Conservation (phyloP, 2,329 filamentous ascomycete genomes). For the Fusarium scirpi region DNA sequence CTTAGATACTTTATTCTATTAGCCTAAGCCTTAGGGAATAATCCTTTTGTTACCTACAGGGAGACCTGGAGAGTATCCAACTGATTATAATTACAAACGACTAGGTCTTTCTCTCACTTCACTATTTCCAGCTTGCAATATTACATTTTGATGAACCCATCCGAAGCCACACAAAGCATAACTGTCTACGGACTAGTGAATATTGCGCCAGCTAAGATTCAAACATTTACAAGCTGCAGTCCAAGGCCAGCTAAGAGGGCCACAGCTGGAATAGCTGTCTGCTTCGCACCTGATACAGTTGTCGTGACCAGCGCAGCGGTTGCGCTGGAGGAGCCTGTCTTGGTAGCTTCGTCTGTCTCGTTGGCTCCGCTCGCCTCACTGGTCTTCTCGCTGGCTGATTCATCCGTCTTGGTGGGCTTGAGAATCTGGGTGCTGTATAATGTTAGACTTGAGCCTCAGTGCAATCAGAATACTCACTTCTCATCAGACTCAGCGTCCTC, state of each 20-base stretch:
- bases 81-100: no score
- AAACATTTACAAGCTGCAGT: neutral
- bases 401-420: neutral
- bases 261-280: neutral
- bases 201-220: rapidly evolving
- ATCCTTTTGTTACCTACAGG: rapidly evolving
- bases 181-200: neutral
- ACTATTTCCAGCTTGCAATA: neutral
- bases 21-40: neutral
- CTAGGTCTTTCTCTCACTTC: neutral
- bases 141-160: rapidly evolving
- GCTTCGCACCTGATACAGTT: neutral
- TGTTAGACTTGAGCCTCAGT: no score
- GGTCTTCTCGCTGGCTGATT: neutral
- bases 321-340: neutral
- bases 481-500: neutral
- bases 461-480: neutral
- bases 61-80: neutral
- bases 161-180: rapidly evolving
- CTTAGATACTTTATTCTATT: neutral
- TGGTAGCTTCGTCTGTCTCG: neutral
- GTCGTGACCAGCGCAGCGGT: neutral
- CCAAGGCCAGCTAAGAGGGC: neutral
- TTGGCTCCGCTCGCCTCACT: neutral
- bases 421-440: neutral